Conservation (phyloP, 192 early-diverging fungal species). For the Geranomyces variabilis region DNA sequence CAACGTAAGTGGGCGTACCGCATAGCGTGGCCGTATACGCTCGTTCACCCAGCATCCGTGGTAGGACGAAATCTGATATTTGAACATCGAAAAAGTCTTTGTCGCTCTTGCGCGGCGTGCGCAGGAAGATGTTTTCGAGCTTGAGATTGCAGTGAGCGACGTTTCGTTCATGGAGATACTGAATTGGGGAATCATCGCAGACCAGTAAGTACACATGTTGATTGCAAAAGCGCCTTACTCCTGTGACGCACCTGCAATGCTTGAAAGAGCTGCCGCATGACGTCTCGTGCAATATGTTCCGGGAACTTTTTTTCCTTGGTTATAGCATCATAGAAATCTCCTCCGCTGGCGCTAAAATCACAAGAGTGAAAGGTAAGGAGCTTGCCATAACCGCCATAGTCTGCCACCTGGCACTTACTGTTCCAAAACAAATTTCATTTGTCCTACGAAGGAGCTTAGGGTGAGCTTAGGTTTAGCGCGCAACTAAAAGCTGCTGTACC, state of each 20-base stretch:
- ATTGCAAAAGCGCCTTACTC: no score
- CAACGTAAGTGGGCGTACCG: conserved; percentile 73
- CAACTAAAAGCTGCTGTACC: no score
- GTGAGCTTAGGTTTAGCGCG: no score
- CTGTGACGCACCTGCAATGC: conserved; percentile 58
- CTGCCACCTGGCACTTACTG: no score
- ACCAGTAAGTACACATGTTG: no score
- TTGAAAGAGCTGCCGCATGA: conserved; percentile 74
- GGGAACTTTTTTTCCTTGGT: conserved; percentile 61
- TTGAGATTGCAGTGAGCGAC: conserved; percentile 49
- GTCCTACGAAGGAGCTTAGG: no score
- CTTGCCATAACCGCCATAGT: no score
- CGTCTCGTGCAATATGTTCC: conserved; percentile 68
- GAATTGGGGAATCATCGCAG: conserved; percentile 1
- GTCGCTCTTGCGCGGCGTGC: conserved; percentile 16
- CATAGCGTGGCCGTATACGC: conserved; percentile 66
- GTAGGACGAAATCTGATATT: conserved; percentile 89
- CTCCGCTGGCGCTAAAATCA: conserved; percentile 44
- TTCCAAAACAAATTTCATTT: no score
- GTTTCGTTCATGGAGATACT: conserved; percentile 72
- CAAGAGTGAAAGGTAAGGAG: no score
- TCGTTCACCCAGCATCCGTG: conserved; percentile 62
- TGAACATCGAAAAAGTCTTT: conserved; percentile 67
- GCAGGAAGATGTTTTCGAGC: conserved; percentile 74
- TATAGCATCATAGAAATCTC: conserved; percentile 86